Evolutionary conservation across 2,329 filamentous ascomycete genomes (phyloP).

Genomic region (Periconia macrospinosa): DNA sequence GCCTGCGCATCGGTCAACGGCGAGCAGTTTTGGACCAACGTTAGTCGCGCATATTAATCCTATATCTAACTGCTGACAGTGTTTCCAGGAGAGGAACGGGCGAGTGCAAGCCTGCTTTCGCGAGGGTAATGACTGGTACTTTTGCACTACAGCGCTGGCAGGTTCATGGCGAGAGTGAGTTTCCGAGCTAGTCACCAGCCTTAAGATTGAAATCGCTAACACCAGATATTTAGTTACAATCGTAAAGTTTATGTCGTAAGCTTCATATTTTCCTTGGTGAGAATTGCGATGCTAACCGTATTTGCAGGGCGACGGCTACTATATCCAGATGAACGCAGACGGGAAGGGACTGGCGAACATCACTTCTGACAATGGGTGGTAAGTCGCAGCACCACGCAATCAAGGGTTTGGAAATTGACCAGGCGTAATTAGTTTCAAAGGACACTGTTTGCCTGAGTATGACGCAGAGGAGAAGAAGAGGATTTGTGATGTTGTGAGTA

Average conservation of each 20-base stretch:
- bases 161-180: not conserved
- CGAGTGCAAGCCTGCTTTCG: not conserved
- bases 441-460: not conserved
- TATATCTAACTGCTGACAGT: not conserved
- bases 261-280: not conserved
- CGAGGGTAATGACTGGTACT: not conserved
- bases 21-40: not conserved
- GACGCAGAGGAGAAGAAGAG: not conserved
- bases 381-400: not conserved
- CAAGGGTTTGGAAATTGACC: not conserved
- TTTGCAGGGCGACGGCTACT: not conserved
- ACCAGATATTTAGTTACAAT: not conserved
- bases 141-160: not conserved
- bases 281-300: not conserved
- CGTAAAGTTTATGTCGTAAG: not conserved
- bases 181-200: not conserved
- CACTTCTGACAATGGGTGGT: not conserved
- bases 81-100: not conserved
- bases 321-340: not conserved
- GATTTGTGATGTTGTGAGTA: slow-evolving; percentile 1
- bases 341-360: not conserved
- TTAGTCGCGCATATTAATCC: not conserved
- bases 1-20: not conserved
- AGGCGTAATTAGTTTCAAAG: not conserved
- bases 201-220: not conserved